A percentile compares a stretch with the other conserved stretches of the same genome.
Evolutionary conservation across 2,329 filamentous ascomycete genomes (phyloP).

Genomic region (Pyrenochaeta sp.): DNA sequence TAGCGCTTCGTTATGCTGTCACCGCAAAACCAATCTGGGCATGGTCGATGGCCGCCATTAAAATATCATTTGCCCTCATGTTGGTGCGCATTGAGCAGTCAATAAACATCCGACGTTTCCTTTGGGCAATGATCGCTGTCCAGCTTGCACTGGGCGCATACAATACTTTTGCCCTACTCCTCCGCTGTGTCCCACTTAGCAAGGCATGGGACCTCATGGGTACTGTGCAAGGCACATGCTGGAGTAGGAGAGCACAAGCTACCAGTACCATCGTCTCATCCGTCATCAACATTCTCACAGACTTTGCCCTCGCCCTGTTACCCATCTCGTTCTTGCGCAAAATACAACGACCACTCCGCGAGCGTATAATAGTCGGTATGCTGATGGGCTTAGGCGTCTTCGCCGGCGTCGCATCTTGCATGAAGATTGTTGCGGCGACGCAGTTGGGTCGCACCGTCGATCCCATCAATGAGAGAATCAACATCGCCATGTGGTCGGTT

Average conservation of each 20-base stretch:
- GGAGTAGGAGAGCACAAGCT: conserved; percentile 13
- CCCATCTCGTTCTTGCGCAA: conserved; percentile 26
- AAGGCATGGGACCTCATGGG: conserved; percentile 25
- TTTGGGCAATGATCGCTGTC: conserved; percentile 29
- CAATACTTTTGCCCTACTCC: conserved; percentile 22
- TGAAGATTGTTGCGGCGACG: conserved; percentile 24
- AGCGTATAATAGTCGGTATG: conserved; percentile 21
- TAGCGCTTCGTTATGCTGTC: conserved; percentile 12
- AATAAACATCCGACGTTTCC: conserved; percentile 20
- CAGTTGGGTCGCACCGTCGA: conserved; percentile 22
- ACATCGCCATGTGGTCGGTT: conserved; percentile 30
- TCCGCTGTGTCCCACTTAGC: conserved; percentile 28
- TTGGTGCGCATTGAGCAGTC: conserved; percentile 31
- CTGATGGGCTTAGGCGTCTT: conserved; percentile 33
- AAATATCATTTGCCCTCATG: conserved; percentile 32
- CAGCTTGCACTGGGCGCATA: conserved; percentile 28
- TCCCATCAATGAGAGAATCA: conserved; percentile 19
- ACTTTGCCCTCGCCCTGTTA: conserved; percentile 28
- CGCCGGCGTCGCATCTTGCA: conserved; percentile 25
- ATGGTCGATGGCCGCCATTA: conserved; percentile 21
- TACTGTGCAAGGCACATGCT: conserved; percentile 6
- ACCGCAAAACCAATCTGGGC: conserved; percentile 29
- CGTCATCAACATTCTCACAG: conserved; percentile 23
- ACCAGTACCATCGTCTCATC: conserved; percentile 23
- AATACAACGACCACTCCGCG: conserved; percentile 20